phyloP scores from a whole-genome alignment of 139 green algal genomes.

The Closterium sp. region DNA sequence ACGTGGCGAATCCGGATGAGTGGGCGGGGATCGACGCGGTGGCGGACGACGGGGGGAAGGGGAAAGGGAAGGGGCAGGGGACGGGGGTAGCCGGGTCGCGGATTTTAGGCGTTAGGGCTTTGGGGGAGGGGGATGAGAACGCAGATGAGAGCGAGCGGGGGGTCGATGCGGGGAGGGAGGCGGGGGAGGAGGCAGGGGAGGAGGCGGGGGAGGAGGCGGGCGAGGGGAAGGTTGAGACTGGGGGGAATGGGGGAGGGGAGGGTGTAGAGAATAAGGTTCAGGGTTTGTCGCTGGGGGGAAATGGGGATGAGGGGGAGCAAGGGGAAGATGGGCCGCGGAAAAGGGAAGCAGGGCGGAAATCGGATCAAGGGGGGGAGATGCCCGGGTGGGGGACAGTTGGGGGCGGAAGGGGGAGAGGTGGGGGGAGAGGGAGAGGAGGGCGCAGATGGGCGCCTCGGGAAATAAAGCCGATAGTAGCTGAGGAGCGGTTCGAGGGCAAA shows the following conservation, averaged over 20 bases:
- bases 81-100: not conserved
- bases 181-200: not conserved
- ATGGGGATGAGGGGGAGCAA: not conserved
- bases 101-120: slow-evolving; percentile 19
- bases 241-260: not conserved
- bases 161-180: not conserved
- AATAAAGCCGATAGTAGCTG: not conserved
- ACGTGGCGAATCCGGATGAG: slow-evolving; percentile 43
- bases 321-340: not conserved
- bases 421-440: slow-evolving; percentile 1
- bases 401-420: not conserved
- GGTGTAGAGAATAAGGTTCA: not conserved
- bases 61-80: slow-evolving; percentile 7
- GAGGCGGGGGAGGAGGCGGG: not conserved
- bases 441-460: not conserved
- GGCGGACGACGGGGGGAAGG: slow-evolving; percentile 17
- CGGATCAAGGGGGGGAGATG: not conserved
- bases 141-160: too few relatives aligned
- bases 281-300: not conserved
- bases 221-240: not conserved
- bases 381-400: not conserved
- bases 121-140: slow-evolving; percentile 5
- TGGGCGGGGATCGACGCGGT: slow-evolving; percentile 41
- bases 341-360: not conserved
- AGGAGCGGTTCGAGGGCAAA: not conserved